phyloP scores from a whole-genome alignment of 768 basidiomycete species.

The Leccinum aurantiacum region DNA sequence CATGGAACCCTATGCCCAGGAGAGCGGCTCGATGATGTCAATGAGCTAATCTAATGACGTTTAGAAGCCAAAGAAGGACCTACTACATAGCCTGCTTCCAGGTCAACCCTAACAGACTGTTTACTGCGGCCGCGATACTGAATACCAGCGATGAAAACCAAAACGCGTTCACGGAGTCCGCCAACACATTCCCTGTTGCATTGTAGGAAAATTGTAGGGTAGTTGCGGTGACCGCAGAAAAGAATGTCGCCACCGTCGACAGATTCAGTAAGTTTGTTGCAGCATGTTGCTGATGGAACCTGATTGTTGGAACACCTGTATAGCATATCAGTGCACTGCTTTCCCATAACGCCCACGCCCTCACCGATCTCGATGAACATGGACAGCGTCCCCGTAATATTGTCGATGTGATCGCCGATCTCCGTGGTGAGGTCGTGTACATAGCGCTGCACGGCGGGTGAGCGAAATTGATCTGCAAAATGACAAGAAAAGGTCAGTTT shows the following conservation, averaged over 20 bases:
- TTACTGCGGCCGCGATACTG: constrained; percentile 54
- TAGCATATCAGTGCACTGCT: constrained; percentile 30
- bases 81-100: constrained; percentile 62
- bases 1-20: constrained; percentile 56
- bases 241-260: constrained; percentile 56
- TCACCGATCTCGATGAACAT: constrained; percentile 56
- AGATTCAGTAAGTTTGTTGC: constrained; percentile 49
- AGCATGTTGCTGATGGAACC: constrained; percentile 53
- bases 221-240: constrained; percentile 52
- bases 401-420: constrained; percentile 55
- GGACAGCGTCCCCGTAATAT: constrained; percentile 48
- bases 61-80: constrained; percentile 24
- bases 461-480: constrained; percentile 47
- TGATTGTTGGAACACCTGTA: constrained; percentile 53
- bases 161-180: constrained; percentile 48
- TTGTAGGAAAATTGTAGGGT: constrained; percentile 49
- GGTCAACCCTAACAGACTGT: constrained; percentile 50
- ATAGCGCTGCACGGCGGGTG: constrained; percentile 53
- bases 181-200: constrained; percentile 34
- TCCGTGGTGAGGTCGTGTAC: constrained; percentile 52
- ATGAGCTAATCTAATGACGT: constrained; percentile 12
- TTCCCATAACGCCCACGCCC: constrained; percentile 23
- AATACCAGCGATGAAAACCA: constrained; percentile 58
- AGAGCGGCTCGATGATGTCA: constrained; percentile 42
- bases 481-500: constrained; percentile 10